Conservation (phyloP, 1,284 basidiomycete genomes). For the Boletus albobrunnescens region DNA sequence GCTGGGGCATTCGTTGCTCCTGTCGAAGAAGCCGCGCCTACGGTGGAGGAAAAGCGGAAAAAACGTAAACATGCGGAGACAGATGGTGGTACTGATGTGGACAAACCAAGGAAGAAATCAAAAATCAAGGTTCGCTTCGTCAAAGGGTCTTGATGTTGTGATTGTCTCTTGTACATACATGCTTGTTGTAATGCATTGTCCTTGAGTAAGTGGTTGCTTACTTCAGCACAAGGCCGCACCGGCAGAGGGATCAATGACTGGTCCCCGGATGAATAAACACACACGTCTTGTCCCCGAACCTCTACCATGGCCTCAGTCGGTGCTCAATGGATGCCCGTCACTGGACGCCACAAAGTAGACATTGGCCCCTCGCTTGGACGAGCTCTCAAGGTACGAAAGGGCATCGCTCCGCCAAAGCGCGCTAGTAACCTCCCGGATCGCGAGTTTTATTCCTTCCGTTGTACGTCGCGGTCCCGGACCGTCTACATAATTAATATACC, state of each 20-base stretch:
- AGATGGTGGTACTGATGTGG: slow-evolving; percentile 19
- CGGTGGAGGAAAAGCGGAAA: slow-evolving; percentile 75
- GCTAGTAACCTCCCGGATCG: slow-evolving; percentile 46
- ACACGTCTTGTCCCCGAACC: slow-evolving; percentile 22
- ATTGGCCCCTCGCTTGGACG: slow-evolving; percentile 56
- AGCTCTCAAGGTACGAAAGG: slow-evolving; percentile 59
- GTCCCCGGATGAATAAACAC: slow-evolving; percentile 5
- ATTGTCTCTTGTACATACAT: slow-evolving; percentile 9
- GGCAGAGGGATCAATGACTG: neutral
- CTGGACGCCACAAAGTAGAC: slow-evolving; percentile 50
- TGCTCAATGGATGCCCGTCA: slow-evolving; percentile 52
- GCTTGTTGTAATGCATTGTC: neutral
- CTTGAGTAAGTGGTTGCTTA: slow-evolving; percentile 17
- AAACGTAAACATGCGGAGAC: slow-evolving; percentile 45
- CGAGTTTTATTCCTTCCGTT: slow-evolving; percentile 70
- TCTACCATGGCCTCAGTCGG: slow-evolving; percentile 44
- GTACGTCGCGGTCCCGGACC: slow-evolving; percentile 39
- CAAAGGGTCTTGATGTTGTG: slow-evolving; percentile 11
- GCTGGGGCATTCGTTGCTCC: slow-evolving; percentile 85
- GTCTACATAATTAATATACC: slow-evolving; percentile 6
- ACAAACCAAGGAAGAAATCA: slow-evolving; percentile 34
- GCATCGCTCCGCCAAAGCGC: slow-evolving; percentile 41
- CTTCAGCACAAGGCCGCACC: slow-evolving; percentile 23
- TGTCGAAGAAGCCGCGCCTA: slow-evolving; percentile 62
- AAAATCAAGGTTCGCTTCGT: slow-evolving; percentile 22